A percentile compares a stretch with the other conserved stretches of the same genome.
Evolutionary conservation across 352 stramenopile genomes (phyloP).

Genomic region (Pythium rhizo-oryzae): DNA sequence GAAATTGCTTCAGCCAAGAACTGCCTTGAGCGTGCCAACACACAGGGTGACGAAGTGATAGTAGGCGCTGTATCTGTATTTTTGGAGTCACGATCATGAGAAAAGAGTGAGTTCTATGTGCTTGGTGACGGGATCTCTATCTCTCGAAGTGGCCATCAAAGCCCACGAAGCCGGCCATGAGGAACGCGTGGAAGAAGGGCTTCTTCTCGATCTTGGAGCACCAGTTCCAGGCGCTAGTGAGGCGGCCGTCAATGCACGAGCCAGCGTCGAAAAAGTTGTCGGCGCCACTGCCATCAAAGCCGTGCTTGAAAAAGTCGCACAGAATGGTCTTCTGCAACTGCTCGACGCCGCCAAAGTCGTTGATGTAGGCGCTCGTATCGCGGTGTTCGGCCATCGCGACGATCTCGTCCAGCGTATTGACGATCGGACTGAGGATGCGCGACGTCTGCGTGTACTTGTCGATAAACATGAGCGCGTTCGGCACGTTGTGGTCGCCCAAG

Average conservation of each 20-base stretch:
- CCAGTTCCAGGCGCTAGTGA: slow-evolving; percentile 98
- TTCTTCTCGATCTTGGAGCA: slow-evolving; percentile 95
- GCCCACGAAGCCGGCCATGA: slow-evolving; percentile 95
- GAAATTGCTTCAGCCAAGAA: background rate
- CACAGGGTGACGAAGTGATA: background rate
- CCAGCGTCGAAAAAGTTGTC: slow-evolving; percentile 97
- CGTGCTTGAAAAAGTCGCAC: slow-evolving; percentile 95
- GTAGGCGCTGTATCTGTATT: background rate
- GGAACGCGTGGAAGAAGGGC: slow-evolving; percentile 96
- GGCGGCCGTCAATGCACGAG: slow-evolving; percentile 95
- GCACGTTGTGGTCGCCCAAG: slow-evolving; percentile 97
- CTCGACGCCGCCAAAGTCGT: slow-evolving; percentile 85
- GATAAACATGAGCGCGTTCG: slow-evolving; percentile 98
- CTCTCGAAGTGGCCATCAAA: slow-evolving; percentile 96
- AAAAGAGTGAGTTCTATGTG: background rate
- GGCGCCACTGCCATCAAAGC: slow-evolving; percentile 94
- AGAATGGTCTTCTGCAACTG: slow-evolving; percentile 91
- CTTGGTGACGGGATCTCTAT: background rate
- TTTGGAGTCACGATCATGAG: background rate
- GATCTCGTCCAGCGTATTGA: slow-evolving; percentile 84
- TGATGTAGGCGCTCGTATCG: slow-evolving; percentile 62
- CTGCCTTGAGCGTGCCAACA: background rate
- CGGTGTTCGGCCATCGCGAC: slow-evolving; percentile 53
- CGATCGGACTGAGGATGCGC: slow-evolving; percentile 87
- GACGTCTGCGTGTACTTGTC: slow-evolving; percentile 98